Evolutionary conservation across 1,139 yeast species (phyloP), one percentile per base, ranked within the genome.

Genomic region (Tardiomyces depauwii): DNA sequence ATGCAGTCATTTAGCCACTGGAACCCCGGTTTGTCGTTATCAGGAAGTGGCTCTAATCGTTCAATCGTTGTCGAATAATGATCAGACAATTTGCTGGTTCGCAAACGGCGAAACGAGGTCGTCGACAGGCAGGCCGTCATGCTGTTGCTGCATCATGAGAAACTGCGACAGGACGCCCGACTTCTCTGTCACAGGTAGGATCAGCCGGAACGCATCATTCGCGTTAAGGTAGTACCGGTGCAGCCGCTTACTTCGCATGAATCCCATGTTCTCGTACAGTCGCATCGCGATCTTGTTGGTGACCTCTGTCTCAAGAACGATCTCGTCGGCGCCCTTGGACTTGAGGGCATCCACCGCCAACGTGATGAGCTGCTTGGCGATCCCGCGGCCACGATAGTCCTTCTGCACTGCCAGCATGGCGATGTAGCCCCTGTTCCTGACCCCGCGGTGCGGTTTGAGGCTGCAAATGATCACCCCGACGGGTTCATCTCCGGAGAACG

Each of bases 341-440:
- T 73, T 71, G 88, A 91, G 84, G 44, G 74, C 73, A n/a, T 74
- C 74, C 3, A 91, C 74, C 6, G 85, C 77, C 51, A 71, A 60
- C 45, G 72, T 69, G 28, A 89, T 89, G 47, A 91, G 70, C 46
- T 68, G 67, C 53, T 80, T 81, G 4, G 96, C 96, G 43, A 89
- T 82, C 1, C 96, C 96, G 43, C 67, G 69, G 10, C 94, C 89
- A 45, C 98, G 70, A 62, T 74, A 80, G 16, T 65, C 61, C 40
- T 80, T 77, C 48, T 81, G 80, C 25, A 91, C 94, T 0, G 94
- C 96, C 47, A 91, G 68, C 98, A 91, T 91, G 6, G 97, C 98
- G 42, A 91, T 89, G 59, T 91, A 91, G 0, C 98, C 98, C 51
- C 96, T 68, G 56, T 70, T 60, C 49, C 95, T 70, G 11, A 74